Base-by-base conservation (phyloP, 1,139 yeast genomes). In the Scheffersomyces segobiensis region DNA sequence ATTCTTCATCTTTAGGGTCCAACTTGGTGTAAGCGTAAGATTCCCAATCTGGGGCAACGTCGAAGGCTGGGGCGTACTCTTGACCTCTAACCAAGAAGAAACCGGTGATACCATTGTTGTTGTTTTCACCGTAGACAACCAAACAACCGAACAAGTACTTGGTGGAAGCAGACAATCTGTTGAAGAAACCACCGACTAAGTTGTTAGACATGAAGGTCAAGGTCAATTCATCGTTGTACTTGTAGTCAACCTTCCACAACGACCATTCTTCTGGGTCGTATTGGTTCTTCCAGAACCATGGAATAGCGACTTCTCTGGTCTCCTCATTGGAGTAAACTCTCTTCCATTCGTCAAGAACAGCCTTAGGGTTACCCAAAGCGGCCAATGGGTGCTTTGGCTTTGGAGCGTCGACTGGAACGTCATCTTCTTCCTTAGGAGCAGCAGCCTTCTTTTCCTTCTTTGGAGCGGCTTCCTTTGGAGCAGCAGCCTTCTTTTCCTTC, bases 31-130 rank as follows among this genome's bases (percentile, higher is more conserved):
- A 81, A 50, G 68, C 62, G 69, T 81, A 81, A 59, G 84, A 80
- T 82, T 95, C 99, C 97, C 97, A 93, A 82, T 95, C 99, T 80
- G 99, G 98, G 73, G 99, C 99, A 77, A 95, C 98, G 67, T 95
- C 91, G 73, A 95, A 93, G 65, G 97, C 99, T 75, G 98, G 97
- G 60, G 67, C 85, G 74, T 71, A 80, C 65, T 95, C 98, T 80
- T 95, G 93, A 73, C 99, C 99, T 83, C 98, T 91, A 73, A 95
- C 88, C 73, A 95, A 80, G 84, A 95, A 89, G 75, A 89, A 97
- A 84, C 97, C 98, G 69, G 91, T 83, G 76, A 95, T 93, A 84
- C 98, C 98, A 83, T 93, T 95, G 88, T 89, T 85, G 90, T 93
- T 93, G 93, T 93, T 92, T 84, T 91, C 98, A 80, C 99, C 99